These are phyloP conservation scores for Verticillium zaregamsianum DNA, from an alignment of 2,329 filamentous ascomycete species.

Conservation along the genomic window DNA sequence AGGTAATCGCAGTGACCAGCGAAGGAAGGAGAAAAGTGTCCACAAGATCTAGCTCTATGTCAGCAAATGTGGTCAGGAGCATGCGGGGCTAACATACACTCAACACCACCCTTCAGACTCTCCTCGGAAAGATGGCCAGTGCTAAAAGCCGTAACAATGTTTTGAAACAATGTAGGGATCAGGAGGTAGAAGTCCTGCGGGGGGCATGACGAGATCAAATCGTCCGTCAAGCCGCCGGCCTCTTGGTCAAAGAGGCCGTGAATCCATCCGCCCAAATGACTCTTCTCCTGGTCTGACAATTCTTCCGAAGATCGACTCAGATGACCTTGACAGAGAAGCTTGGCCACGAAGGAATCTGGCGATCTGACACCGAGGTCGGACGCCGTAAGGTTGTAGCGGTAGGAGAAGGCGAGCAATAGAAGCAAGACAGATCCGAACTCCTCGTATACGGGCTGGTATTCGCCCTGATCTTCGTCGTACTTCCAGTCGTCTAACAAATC, in stretches of 20 bases:
- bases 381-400: slow-evolving; percentile 65
- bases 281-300: slow-evolving; percentile 59
- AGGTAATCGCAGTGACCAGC: slow-evolving; percentile 67
- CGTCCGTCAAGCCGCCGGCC: slow-evolving; percentile 69
- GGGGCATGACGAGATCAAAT: slow-evolving; percentile 75
- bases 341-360: slow-evolving; percentile 63
- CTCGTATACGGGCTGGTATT: slow-evolving; percentile 82
- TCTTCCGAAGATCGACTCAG: slow-evolving; percentile 54
- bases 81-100: slow-evolving; percentile 50
- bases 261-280: slow-evolving; percentile 70
- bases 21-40: slow-evolving; percentile 79
- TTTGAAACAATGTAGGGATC: slow-evolving; percentile 71
- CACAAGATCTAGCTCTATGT: slow-evolving; percentile 54
- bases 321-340: slow-evolving; percentile 58
- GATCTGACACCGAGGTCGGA: slow-evolving; percentile 59
- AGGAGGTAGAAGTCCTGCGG: slow-evolving; percentile 80
- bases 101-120: slow-evolving; percentile 68
- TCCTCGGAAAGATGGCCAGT: slow-evolving; percentile 63
- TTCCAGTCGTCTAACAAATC: slow-evolving; percentile 73
- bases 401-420: slow-evolving; percentile 68
- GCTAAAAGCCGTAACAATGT: slow-evolving; percentile 68
- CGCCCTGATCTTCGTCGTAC: slow-evolving; percentile 78
- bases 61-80: slow-evolving; percentile 7
- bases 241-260: slow-evolving; percentile 73
- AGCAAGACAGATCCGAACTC: slow-evolving; percentile 78